phyloP scores from a whole-genome alignment of 345 rosid species.

The Lagerstroemia speciosa region DNA sequence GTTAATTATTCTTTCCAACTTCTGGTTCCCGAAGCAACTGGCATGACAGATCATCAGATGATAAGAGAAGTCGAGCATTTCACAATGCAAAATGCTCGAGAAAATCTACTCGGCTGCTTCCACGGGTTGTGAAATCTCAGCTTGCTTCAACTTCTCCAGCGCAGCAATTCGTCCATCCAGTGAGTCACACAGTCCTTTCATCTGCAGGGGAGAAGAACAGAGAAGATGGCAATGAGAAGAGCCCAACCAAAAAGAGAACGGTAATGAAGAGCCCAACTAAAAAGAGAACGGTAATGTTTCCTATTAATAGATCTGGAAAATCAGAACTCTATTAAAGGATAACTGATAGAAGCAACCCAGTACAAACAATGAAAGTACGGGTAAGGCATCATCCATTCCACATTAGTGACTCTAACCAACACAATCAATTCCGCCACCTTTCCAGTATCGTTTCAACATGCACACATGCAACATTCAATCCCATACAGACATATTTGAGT shows the following conservation, averaged over 20 bases:
- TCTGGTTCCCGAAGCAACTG: not conserved
- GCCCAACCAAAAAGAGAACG: not conserved
- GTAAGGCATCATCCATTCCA: not conserved
- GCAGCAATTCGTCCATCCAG: conserved; percentile 61
- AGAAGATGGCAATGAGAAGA: not conserved
- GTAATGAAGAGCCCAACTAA: not conserved
- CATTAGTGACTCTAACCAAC: not conserved
- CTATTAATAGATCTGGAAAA: not conserved
- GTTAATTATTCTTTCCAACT: not conserved
- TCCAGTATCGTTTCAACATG: not conserved
- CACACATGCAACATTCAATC: not conserved
- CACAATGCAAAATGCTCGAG: conserved; percentile 4
- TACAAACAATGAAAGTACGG: not conserved
- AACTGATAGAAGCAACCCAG: not conserved
- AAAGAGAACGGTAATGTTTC: not conserved
- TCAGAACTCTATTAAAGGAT: not conserved
- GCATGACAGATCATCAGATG: not conserved
- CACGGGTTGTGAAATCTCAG: conserved; percentile 47
- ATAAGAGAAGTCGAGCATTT: not conserved
- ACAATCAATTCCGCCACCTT: not conserved
- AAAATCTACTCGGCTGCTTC: conserved; percentile 49
- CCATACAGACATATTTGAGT: not conserved
- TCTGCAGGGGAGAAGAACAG: conserved; percentile 24
- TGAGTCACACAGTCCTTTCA: conserved; percentile 51
- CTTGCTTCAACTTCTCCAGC: conserved; percentile 70